Evolutionary conservation across 192 early-diverging fungal genomes (phyloP), one percentile per base, ranked within the genome.

Genomic region (Backusella psychrophila): DNA sequence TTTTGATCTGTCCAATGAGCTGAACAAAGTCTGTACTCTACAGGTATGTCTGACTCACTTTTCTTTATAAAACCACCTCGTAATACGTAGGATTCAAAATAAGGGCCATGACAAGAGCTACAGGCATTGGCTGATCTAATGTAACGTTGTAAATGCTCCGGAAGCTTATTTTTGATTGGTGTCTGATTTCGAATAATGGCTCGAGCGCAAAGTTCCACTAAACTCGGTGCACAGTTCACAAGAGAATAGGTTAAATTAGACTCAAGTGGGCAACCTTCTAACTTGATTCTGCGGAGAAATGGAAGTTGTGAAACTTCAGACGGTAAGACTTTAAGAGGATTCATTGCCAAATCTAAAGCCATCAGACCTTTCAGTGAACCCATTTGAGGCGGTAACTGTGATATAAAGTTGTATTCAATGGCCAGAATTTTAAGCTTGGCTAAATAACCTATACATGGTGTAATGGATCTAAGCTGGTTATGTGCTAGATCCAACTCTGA

Each of bases 91-190:
- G 75, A 77, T 17, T 94, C 93, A 78, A 94, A 94, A 73, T 93
- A 94, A 29, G 95, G 95, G 5, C 93, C 94, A 7, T 81, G 81
- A 80, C 95, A 97, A 81, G 90, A 94, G 7, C 90, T 86, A 80
- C 95, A 97, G 15, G 71, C 59, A 21, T 85, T 81, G 0, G 87
- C 87, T n/a, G 83, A 85, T 19, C 83, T 78, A 29, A 97, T 73
- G 77, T 95, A 96, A 6, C 73, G 67, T 77, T 87, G 85, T 31
- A 97, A 42, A 67, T 94, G 80, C 15, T 75, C 76, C 8, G 85
- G 86, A 17, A 74, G 17, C 3, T 11, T 72, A 19, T 65, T 71
- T n/a, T 56, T 44, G 19, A 12, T 56, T 36, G 23, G 49, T 21
- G 34, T 36, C 35, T 56, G 8, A 19, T 36, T 53, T 56, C 34